Evolutionary conservation across 2,329 filamentous ascomycete genomes (phyloP).

Genomic region (Xylaria sp.): DNA sequence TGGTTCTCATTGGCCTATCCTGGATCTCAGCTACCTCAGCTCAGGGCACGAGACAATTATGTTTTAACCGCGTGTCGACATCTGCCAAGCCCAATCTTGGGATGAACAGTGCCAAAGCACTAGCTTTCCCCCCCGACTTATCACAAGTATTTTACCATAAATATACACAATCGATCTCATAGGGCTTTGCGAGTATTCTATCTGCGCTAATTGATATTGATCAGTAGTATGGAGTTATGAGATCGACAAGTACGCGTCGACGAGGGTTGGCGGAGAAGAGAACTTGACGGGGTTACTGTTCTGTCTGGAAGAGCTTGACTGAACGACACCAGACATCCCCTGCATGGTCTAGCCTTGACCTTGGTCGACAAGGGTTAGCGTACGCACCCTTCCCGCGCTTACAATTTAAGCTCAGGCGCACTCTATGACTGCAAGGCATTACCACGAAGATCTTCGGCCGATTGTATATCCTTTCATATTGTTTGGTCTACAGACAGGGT

Average conservation of each 20-base stretch:
- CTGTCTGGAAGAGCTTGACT: slow-evolving; percentile 20
- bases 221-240: background rate
- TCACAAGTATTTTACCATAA: background rate
- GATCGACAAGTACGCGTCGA: background rate
- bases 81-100: background rate
- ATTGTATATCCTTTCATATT: slow-evolving; percentile 3
- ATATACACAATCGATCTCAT: background rate
- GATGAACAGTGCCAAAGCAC: background rate
- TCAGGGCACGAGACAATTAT: slow-evolving; percentile 2
- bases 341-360: slow-evolving; percentile 6
- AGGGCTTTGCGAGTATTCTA: background rate
- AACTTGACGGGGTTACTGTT: background rate
- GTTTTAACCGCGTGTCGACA: slow-evolving; percentile 3
- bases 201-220: background rate
- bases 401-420: slow-evolving; percentile 29
- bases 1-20: slow-evolving; percentile 6
- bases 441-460: slow-evolving; percentile 17
- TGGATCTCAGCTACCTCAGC: slow-evolving; percentile 23
- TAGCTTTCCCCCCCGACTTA: background rate
- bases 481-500: background rate
- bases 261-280: background rate
- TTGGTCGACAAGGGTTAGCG: slow-evolving; percentile 14
- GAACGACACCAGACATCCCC: slow-evolving; percentile 22
- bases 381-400: slow-evolving; percentile 16
- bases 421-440: slow-evolving; percentile 25